Base-by-base conservation (phyloP, 202 grass and related monocot genomes). In the Cymbopogon flexuosus region DNA sequence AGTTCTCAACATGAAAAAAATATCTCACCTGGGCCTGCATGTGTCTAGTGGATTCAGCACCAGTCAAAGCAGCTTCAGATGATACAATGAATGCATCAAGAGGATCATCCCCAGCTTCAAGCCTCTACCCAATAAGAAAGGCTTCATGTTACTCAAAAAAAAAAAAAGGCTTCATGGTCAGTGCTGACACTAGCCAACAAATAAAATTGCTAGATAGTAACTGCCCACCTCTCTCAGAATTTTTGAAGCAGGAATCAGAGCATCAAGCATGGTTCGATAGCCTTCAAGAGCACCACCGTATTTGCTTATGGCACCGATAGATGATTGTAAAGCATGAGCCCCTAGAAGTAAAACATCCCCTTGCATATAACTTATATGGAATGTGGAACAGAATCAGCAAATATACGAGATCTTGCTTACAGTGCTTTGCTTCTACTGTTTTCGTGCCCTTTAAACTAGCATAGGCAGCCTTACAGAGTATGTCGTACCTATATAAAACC, bases 401-500 rank as follows among this genome's bases (percentile, higher is more conserved):
- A 62, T 58, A 66, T 19, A 62, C 39, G 39, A 68, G 43, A 73
- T 84, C 41, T 67, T 83, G 46, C 62, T 79, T 67, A 79, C 76
- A 79, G 51, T 81, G 57, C 56, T 84, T 73, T 73, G 86, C 87
- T 94, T 94, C 76, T 66, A 78, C 62, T 54, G 30, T 52, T 79
- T 66, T 54, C 9, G 14, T 54, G 62, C 45, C 45, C 76, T 79
- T 79, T 77, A 98, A 88, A 76, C 90, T 98, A 84, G 90, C 84
- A 89, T 95, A 98, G 49, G 95, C 90, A 84, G 95, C 95, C 76
- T 93, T 98, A 85, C 92, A 98, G 68, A 95, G 86, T 88, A 98
- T 95, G 80, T 93, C 92, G 78, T 98, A 95, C 83, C 95, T 98
- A 62, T 31, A 83, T 40, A 70, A 54, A 65, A 54, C n/a, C 11